These are phyloP conservation scores for Alnus glutinosa DNA, from an alignment of 306 rosid species.

Conservation along the genomic window DNA sequence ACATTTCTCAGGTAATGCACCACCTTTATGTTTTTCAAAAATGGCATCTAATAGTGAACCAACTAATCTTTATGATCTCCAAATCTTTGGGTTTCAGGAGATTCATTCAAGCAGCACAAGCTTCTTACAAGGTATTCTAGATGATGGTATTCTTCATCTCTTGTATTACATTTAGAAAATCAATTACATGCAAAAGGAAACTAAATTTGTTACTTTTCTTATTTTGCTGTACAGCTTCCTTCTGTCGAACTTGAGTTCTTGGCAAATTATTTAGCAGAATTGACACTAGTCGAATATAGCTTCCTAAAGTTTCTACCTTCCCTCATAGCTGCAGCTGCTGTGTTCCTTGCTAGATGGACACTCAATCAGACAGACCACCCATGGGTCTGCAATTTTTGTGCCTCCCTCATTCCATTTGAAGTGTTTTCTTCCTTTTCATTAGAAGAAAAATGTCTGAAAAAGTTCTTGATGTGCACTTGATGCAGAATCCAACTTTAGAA, in stretches of 20 bases:
- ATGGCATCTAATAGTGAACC: constrained; percentile 7
- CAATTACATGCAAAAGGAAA: background rate
- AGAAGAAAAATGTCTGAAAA: constrained; percentile 5
- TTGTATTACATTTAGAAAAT: background rate
- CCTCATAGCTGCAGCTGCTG: constrained; percentile 79
- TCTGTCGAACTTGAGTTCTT: constrained; percentile 61
- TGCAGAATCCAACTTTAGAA: constrained; percentile 78
- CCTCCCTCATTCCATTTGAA: constrained; percentile 4
- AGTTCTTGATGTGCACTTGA: constrained; percentile 19
- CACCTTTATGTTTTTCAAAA: constrained; percentile 1
- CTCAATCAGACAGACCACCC: constrained; percentile 69
- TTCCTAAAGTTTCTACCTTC: constrained; percentile 82
- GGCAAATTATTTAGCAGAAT: constrained; percentile 84
- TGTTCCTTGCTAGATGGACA: constrained; percentile 93
- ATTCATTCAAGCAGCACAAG: constrained; percentile 78
- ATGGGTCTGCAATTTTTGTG: constrained; percentile 59
- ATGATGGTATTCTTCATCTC: constrained; percentile 7
- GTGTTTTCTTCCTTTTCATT: background rate
- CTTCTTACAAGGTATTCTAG: constrained; percentile 59
- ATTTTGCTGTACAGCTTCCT: constrained; percentile 50
- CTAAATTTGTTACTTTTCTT: constrained; percentile 4
- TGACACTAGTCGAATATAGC: constrained; percentile 71
- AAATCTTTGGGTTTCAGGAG: constrained; percentile 59
- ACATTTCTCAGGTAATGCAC: constrained; percentile 78
- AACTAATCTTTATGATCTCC: background rate